These are phyloP conservation scores for Mangifera indica DNA, from an alignment of 345 rosid species.

Conservation along the genomic window DNA sequence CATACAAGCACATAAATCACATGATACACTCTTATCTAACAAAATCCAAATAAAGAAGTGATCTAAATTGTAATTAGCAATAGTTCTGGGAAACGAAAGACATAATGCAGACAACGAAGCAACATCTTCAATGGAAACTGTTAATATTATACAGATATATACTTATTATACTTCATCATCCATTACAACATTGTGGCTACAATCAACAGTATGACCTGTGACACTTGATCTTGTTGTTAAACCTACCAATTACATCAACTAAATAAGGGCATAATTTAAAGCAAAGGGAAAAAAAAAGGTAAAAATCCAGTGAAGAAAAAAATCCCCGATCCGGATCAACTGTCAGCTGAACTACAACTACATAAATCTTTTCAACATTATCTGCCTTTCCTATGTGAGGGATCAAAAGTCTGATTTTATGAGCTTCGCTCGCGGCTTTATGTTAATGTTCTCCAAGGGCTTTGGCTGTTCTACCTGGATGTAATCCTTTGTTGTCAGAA, in stretches of 20 bases:
- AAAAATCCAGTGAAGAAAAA: not conserved
- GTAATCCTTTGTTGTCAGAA: slow-evolving; percentile 88
- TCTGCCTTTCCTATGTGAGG: slow-evolving; percentile 20
- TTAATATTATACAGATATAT: slow-evolving; percentile 27
- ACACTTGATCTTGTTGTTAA: slow-evolving; percentile 21
- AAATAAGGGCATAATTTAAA: slow-evolving; percentile 4
- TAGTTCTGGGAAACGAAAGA: too few relatives aligned
- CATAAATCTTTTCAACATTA: slow-evolving; percentile 19
- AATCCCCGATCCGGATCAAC: slow-evolving; percentile 6
- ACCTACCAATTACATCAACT: slow-evolving; percentile 35
- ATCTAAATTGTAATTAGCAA: too few relatives aligned
- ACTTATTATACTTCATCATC: slow-evolving; percentile 15
- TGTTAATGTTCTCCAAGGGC: slow-evolving; percentile 59
- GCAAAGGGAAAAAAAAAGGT: not conserved
- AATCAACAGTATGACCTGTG: slow-evolving; percentile 18
- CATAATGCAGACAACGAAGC: slow-evolving; percentile 12
- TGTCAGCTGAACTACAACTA: slow-evolving; percentile 25
- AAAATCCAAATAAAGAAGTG: too few relatives aligned
- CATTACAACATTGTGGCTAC: slow-evolving; percentile 22
- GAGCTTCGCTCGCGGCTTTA: slow-evolving; percentile 74
- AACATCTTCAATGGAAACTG: slow-evolving; percentile 31
- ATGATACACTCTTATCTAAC: too few relatives aligned
- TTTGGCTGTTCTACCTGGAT: slow-evolving; percentile 82
- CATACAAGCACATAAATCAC: too few relatives aligned
- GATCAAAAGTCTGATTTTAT: slow-evolving; percentile 82